Evolutionary conservation across 2,329 filamentous ascomycete species (phyloP).

Genomic region (Drechmeria coniospora): DNA sequence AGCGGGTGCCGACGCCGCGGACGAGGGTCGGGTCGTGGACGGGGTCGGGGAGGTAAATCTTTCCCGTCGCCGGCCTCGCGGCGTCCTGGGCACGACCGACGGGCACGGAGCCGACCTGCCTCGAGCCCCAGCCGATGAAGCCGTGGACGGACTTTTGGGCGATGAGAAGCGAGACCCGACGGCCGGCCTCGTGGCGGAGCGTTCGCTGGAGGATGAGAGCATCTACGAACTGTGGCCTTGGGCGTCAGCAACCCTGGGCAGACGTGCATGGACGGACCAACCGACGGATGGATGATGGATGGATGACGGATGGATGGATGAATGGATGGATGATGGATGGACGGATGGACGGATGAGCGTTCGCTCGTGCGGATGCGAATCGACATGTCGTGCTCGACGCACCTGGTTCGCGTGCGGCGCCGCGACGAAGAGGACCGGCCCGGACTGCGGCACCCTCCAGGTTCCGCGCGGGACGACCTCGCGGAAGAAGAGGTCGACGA

Average conservation of each 20-base stretch:
- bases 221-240: slow-evolving; percentile 65
- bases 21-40: slow-evolving; percentile 70
- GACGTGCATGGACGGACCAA: no score
- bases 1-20: slow-evolving; percentile 66
- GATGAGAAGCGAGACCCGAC: slow-evolving; percentile 82
- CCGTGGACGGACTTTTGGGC: slow-evolving; percentile 91
- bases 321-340: no score
- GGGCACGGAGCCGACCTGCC: slow-evolving; percentile 77
- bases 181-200: slow-evolving; percentile 69
- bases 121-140: slow-evolving; percentile 79
- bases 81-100: slow-evolving; percentile 83
- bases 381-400: slow-evolving; percentile 12
- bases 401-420: slow-evolving; percentile 95
- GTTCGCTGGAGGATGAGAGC: slow-evolving; percentile 86
- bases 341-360: not conserved
- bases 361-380: not conserved
- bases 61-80: slow-evolving; percentile 64
- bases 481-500: slow-evolving; percentile 94
- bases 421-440: slow-evolving; percentile 87
- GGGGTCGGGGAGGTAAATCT: slow-evolving; percentile 79
- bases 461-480: slow-evolving; percentile 90
- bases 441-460: slow-evolving; percentile 82
- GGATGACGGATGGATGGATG: no score
- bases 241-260: not conserved
- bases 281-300: no score